phyloP scores from a whole-genome alignment of 768 basidiomycete species.

The Candolleomyces eurysporus region DNA sequence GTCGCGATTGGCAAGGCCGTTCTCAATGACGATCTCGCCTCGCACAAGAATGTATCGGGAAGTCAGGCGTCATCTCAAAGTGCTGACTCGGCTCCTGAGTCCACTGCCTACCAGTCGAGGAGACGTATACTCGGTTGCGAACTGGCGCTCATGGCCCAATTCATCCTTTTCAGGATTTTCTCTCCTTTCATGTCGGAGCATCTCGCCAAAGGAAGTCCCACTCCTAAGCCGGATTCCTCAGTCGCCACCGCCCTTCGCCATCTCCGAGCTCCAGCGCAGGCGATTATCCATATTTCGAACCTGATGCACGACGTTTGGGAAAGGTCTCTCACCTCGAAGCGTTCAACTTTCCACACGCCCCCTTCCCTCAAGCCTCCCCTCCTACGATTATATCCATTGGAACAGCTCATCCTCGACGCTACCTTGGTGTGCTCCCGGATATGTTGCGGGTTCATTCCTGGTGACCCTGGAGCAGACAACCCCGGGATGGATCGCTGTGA shows the following conservation, averaged over 20 bases:
- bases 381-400: neutral
- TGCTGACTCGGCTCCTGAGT: neutral
- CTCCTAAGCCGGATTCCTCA: neutral
- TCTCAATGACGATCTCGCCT: too few species aligned
- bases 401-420: conserved; percentile 1
- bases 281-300: neutral
- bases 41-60: too few species aligned
- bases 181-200: conserved; percentile 46
- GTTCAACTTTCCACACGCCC: too few species aligned
- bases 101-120: neutral
- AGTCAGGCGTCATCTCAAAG: neutral
- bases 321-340: neutral
- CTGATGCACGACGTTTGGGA: neutral
- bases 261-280: neutral
- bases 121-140: conserved; percentile 48
- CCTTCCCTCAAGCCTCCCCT: neutral
- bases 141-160: conserved; percentile 56
- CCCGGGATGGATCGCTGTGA: neutral
- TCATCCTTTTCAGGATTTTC: conserved; percentile 62
- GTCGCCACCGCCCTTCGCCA: neutral
- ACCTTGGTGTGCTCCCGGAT: conserved; percentile 1
- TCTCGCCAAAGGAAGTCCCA: neutral
- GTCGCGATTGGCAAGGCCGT: neutral
- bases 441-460: neutral
- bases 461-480: neutral